phyloP scores from a whole-genome alignment of 2,329 filamentous ascomycete genomes.

The Aspergillus alliaceus region DNA sequence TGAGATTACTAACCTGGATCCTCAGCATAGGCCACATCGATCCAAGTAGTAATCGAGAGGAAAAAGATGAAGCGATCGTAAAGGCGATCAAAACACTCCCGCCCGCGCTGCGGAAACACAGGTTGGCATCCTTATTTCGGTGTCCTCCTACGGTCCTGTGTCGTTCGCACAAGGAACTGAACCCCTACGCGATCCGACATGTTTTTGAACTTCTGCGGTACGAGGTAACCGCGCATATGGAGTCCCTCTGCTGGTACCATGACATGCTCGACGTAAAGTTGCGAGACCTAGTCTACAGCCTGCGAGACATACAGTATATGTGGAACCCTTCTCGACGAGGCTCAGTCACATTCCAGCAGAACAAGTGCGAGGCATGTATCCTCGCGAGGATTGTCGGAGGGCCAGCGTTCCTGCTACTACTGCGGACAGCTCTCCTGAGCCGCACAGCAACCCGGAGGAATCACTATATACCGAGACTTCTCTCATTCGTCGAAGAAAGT shows the following conservation, averaged over 20 bases:
- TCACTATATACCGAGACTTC: conserved; percentile 24
- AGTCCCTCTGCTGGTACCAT: conserved; percentile 19
- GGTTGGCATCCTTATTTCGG: conserved; percentile 17
- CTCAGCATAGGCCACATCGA: conserved; percentile 22
- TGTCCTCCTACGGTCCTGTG: conserved; percentile 20
- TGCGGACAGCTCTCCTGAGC: conserved; percentile 31
- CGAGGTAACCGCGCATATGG: conserved; percentile 27
- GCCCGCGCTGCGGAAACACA: conserved; percentile 6
- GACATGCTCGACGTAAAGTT: conserved; percentile 11
- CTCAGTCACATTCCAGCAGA: conserved; percentile 21
- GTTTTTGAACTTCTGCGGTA: conserved; percentile 19
- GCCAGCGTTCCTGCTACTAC: conserved; percentile 25
- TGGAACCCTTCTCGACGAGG: conserved; percentile 26
- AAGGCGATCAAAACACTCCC: conserved; percentile 13
- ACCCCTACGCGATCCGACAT: conserved; percentile 22
- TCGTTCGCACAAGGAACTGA: conserved; percentile 23
- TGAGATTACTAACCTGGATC: conserved; percentile 23
- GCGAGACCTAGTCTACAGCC: conserved; percentile 10
- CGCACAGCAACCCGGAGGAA: conserved; percentile 28
- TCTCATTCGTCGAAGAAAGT: conserved; percentile 30
- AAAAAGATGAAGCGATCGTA: conserved; percentile 3
- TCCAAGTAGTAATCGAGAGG: background rate
- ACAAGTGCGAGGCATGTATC: conserved; percentile 41
- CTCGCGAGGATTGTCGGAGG: conserved; percentile 31
- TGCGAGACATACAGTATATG: conserved; percentile 31